These are phyloP conservation scores for Kondoa subrosea DNA, from an alignment of 768 basidiomycete species.

Conservation along the genomic window DNA sequence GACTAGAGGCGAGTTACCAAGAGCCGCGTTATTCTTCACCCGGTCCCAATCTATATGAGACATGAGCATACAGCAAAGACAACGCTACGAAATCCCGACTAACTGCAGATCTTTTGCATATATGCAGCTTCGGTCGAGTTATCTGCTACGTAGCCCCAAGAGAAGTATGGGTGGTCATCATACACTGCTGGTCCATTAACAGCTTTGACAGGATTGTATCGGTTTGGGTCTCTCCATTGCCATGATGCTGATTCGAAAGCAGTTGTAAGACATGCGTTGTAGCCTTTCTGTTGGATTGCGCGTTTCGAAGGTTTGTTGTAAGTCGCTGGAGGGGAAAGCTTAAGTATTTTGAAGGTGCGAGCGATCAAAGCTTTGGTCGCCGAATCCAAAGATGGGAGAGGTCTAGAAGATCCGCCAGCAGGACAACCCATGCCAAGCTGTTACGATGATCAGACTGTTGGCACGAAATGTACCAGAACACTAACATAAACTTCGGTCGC, in stretches of 20 bases:
- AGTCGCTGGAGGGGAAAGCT: neutral
- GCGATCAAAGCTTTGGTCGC: neutral
- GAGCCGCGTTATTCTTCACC: neutral
- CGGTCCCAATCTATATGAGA: neutral
- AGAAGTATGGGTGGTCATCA: constrained; percentile 7
- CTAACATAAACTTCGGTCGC: neutral
- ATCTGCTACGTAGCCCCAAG: neutral
- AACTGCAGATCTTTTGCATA: constrained; percentile 2
- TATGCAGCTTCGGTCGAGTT: neutral
- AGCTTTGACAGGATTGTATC: neutral
- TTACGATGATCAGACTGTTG: neutral
- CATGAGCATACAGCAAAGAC: neutral
- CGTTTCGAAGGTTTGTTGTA: neutral
- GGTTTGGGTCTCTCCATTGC: neutral
- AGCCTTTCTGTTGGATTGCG: neutral
- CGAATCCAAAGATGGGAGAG: neutral
- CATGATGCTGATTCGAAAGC: neutral
- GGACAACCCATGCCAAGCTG: neutral
- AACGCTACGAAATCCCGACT: neutral
- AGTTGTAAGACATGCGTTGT: constrained; percentile 1
- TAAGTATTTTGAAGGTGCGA: neutral
- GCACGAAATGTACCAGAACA: neutral
- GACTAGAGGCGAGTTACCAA: neutral
- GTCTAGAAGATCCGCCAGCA: neutral
- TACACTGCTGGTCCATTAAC: neutral